Percentiles rank a stretch among this genome's conserved stretches.
Conservation (phyloP, 176 grass and related monocot genomes). For the Pontederia crassipes region DNA sequence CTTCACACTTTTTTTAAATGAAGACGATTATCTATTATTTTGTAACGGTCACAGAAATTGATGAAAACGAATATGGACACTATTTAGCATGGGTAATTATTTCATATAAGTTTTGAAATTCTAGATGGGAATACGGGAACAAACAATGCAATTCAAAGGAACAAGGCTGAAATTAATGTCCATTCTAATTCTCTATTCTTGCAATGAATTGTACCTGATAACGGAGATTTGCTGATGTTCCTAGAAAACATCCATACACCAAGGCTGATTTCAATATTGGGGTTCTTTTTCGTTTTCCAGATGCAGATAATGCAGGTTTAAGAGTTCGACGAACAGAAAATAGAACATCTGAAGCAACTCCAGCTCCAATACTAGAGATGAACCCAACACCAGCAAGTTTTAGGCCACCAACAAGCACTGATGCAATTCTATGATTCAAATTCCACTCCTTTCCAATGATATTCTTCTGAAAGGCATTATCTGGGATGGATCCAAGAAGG, state of each 20-base stretch:
- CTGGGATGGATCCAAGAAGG: constrained; percentile 70
- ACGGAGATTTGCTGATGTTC: constrained; percentile 90
- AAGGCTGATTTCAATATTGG: constrained; percentile 67
- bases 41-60: too few relatives aligned
- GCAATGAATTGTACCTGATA: constrained; percentile 55
- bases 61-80: too few relatives aligned
- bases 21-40: too few relatives aligned
- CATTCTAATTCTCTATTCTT: neutral
- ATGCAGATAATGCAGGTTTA: constrained; percentile 38
- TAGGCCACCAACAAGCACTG: constrained; percentile 71
- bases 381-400: constrained; percentile 89
- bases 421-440: constrained; percentile 65
- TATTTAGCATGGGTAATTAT: too few relatives aligned
- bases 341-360: constrained; percentile 69
- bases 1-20: too few relatives aligned
- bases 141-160: too few relatives aligned
- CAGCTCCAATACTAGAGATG: constrained; percentile 94
- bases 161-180: too few relatives aligned
- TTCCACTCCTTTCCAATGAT: constrained; percentile 63
- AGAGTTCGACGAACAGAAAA: constrained; percentile 47
- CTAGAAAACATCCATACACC: constrained; percentile 83
- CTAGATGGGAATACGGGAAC: too few relatives aligned
- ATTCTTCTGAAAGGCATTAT: constrained; percentile 96
- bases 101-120: too few relatives aligned
- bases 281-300: constrained; percentile 39